phyloP scores from a whole-genome alignment of 2,329 filamentous ascomycete genomes.

The Colletotrichum australisinense region DNA sequence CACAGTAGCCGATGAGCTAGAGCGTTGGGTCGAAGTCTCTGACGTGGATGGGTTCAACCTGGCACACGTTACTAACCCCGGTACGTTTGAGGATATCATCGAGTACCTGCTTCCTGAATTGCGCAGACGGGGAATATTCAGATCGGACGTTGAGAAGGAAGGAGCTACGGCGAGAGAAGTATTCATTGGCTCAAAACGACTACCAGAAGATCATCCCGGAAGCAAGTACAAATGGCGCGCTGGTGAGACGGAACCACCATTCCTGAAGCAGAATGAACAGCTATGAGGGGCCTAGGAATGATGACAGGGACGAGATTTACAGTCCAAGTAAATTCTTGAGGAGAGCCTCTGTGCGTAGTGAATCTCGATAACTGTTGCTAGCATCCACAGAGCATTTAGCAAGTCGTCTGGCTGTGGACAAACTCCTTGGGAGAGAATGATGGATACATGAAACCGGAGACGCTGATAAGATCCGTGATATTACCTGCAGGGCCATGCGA shows the following conservation, averaged over 20 bases:
- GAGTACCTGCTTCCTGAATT: not conserved
- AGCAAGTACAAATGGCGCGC: not conserved
- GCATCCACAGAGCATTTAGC: too few species aligned
- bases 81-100: not conserved
- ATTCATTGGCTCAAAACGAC: not conserved
- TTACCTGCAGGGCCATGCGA: too few species aligned
- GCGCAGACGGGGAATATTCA: not conserved
- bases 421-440: too few species aligned
- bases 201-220: not conserved
- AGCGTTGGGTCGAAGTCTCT: not conserved
- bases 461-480: too few species aligned
- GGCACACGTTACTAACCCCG: not conserved
- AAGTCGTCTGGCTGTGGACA: too few species aligned
- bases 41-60: not conserved
- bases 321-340: too few species aligned
- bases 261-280: not conserved
- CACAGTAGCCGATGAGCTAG: not conserved
- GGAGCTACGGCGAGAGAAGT: not conserved
- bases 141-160: not conserved
- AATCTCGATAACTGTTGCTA: too few species aligned
- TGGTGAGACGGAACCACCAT: not conserved
- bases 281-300: constrained; percentile 47
- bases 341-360: too few species aligned
- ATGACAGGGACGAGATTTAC: too few species aligned
- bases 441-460: too few species aligned